Evolutionary conservation across 1,284 basidiomycete genomes (phyloP).

Genomic region (Kwoniella shivajii): DNA sequence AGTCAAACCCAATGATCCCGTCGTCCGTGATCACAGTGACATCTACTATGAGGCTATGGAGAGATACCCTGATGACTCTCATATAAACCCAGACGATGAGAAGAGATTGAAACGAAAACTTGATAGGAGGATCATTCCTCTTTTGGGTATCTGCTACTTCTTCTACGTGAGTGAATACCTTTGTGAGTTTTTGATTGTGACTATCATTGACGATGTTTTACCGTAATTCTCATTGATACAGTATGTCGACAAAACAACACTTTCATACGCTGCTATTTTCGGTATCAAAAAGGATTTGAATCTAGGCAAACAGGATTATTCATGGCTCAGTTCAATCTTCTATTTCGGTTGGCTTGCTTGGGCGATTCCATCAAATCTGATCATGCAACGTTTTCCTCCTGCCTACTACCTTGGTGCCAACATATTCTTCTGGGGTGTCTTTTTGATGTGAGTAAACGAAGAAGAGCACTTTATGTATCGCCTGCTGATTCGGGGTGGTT

Average conservation of each 20-base stretch:
- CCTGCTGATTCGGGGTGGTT: not conserved
- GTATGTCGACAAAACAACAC: conserved; percentile 50
- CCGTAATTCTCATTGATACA: not conserved
- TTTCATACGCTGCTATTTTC: conserved; percentile 52
- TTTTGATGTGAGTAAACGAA: conserved; percentile 35
- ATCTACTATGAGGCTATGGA: conserved; percentile 48
- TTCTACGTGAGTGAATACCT: conserved; percentile 44
- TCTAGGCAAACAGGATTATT: conserved; percentile 44
- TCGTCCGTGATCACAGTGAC: too few relatives aligned
- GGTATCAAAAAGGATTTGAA: conserved; percentile 51
- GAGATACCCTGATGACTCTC: conserved; percentile 41
- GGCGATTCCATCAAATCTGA: conserved; percentile 58
- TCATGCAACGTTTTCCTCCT: conserved; percentile 58
- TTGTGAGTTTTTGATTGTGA: not conserved
- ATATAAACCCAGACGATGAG: conserved; percentile 43
- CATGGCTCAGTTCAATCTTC: conserved; percentile 53
- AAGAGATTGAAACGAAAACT: conserved; percentile 44
- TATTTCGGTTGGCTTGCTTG: conserved; percentile 59
- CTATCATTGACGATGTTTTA: not conserved
- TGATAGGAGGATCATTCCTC: conserved; percentile 42
- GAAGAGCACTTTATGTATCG: not conserved
- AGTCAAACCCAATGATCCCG: conserved; percentile 8
- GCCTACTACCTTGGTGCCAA: conserved; percentile 57
- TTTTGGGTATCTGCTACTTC: conserved; percentile 47
- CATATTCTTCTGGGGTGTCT: conserved; percentile 57